Conservation (phyloP, 2,329 filamentous ascomycete genomes). For the Fusarium domesticum region DNA sequence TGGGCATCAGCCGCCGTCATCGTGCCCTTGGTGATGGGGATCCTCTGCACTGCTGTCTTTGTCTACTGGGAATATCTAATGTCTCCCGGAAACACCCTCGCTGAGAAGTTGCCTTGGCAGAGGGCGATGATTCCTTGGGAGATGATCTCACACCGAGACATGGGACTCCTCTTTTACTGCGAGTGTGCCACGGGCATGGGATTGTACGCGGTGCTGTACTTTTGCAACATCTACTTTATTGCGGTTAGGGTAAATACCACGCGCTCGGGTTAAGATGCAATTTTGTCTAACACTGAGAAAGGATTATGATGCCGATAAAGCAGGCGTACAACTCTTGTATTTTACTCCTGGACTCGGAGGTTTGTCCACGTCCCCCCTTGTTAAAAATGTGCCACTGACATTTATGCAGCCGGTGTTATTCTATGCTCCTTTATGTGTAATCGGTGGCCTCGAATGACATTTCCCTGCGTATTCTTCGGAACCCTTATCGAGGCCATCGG, state of each 20-base stretch:
- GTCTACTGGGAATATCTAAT: conserved; percentile 54
- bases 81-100: conserved; percentile 45
- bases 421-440: conserved; percentile 59
- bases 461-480: conserved; percentile 55
- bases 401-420: conserved; percentile 48
- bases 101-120: conserved; percentile 50
- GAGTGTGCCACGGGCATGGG: conserved; percentile 59
- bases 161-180: conserved; percentile 58
- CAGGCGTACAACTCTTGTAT: conserved; percentile 58
- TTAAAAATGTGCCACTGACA: background rate
- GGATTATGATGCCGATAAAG: conserved; percentile 47
- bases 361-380: conserved; percentile 22
- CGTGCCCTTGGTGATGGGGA: conserved; percentile 46
- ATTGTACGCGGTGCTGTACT: conserved; percentile 61
- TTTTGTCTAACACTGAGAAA: conserved; percentile 26
- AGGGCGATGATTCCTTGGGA: conserved; percentile 63
- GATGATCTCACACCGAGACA: conserved; percentile 56
- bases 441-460: conserved; percentile 59
- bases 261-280: background rate
- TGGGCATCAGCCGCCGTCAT: conserved; percentile 51
- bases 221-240: conserved; percentile 66
- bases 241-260: conserved; percentile 44
- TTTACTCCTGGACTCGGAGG: conserved; percentile 62
- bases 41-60: conserved; percentile 40
- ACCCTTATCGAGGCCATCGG: conserved; percentile 56